Evolutionary conservation across 305 asterid species (phyloP), one percentile per base, ranked within the genome.

Genomic region (Withania somnifera): DNA sequence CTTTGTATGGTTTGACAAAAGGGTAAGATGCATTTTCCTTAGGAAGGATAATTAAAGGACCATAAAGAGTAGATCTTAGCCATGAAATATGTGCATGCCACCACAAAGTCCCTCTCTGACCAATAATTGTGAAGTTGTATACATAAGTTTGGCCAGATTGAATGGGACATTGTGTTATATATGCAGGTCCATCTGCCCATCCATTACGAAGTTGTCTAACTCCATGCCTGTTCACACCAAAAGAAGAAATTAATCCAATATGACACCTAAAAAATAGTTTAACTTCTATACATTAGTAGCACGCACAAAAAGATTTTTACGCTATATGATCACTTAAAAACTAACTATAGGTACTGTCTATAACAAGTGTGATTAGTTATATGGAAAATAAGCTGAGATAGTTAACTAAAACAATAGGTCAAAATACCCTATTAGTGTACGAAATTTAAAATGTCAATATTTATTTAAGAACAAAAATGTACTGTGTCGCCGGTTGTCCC

Each of bases 81-180:
- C 85, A 82, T 57, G 85, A 82, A 76, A 77, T 82, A 60, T 82
- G 85, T 40, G 85, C 85, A 77, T 82, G 85, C 85, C 85, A 82
- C 79, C 68, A 82, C 7, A 82, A 82, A 45, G 85, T 82, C 7
- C 84, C 84, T 82, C 84, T 71, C 73, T 82, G 84, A 2, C 84
- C 84, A 42, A 76, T 9, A 7, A 82, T 71, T 32, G 84, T 82
- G 28, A 36, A 82, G 6, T 82, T 82, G 11, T 82, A 71, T 28
- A 71, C 63, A 82, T 82, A 82, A 13, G 75, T 56, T 76, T 82
- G 81, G 36, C 84, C 84, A 10, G 75, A 71, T 76, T 82, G 84
- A 66, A 82, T 71, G 14, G 84, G 84, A 42, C 84, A 82, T 20
- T 82, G 84, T 22, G 84, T 82, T 45, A 71, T 71, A 30, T 82